Percentiles rank a stretch among this genome's conserved stretches.
phyloP scores from a whole-genome alignment of 2,329 filamentous ascomycete species.

The Zalaria obscura region DNA sequence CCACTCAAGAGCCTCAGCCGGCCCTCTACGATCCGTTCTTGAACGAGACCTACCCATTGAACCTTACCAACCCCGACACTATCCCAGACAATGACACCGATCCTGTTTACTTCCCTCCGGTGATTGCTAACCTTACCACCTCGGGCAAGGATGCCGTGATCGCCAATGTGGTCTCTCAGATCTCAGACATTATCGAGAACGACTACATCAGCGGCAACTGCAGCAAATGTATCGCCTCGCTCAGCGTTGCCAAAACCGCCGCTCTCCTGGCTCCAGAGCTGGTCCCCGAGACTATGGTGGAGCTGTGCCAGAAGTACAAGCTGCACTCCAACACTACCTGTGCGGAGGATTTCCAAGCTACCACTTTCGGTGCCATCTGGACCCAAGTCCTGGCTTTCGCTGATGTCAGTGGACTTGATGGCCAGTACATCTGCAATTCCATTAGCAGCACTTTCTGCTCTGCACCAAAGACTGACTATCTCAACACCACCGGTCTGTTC shows the following conservation, averaged over 20 bases:
- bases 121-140: constrained; percentile 30
- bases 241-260: constrained; percentile 36
- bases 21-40: constrained; percentile 39
- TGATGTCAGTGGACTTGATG: constrained; percentile 40
- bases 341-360: constrained; percentile 30
- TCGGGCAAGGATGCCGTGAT: constrained; percentile 27
- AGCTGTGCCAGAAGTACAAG: constrained; percentile 33
- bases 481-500: constrained; percentile 33
- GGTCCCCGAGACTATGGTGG: constrained; percentile 37
- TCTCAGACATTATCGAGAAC: constrained; percentile 28
- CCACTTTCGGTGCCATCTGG: constrained; percentile 40
- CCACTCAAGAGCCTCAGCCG: constrained; percentile 39
- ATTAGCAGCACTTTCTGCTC: constrained; percentile 34
- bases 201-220: constrained; percentile 30
- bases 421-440: constrained; percentile 41
- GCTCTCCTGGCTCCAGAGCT: constrained; percentile 34
- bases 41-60: constrained; percentile 35
- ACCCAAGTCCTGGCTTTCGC: constrained; percentile 41
- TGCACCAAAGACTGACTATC: constrained; percentile 27
- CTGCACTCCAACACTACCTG: constrained; percentile 36
- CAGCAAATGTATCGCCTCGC: constrained; percentile 37
- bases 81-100: constrained; percentile 36
- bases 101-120: constrained; percentile 35
- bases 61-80: constrained; percentile 39
- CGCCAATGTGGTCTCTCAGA: constrained; percentile 26